Evolutionary conservation across 2,329 filamentous ascomycete species (phyloP), one percentile per base, ranked within the genome.

Genomic region (Trichoderma koningiopsis): DNA sequence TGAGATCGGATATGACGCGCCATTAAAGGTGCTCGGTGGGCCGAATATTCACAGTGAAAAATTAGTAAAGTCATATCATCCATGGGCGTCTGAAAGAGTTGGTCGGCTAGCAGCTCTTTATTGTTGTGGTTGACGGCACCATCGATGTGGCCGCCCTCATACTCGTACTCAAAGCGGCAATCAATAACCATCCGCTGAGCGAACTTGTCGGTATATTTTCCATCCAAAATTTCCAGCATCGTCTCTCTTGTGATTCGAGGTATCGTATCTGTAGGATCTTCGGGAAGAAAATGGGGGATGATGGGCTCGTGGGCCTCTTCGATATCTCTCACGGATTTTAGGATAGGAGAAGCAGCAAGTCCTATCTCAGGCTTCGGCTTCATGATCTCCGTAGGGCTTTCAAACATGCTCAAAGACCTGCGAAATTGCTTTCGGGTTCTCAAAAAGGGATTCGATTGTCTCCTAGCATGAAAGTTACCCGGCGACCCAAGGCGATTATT

Each of bases 81-180:
- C 75, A 90, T 88, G 22, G 86, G 85, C 27, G 83, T 85, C 68
- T 88, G 82, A 79, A 99, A 97, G 60, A 99, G 87, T 73, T 94
- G 89, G 68, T 85, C 85, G 10, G 93, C 89, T 70, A 99, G 85
- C 71, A 92, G 83, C 76, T 99, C 95, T 81, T 97, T 97, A 83
- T 97, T 93, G 81, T 97, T 98, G 84, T 94, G 96, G 84, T 99
- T 99, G 81, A 97, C 85, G 55, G 96, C 96, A 22, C 92, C 92
- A 74, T 94, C 88, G 77, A 99, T 97, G 79, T 99, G 96, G 40
- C 96, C 96, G 68, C 96, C 96, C 19, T 97, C 91, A 78, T 96
- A 99, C 82, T 99, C 96, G 80, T 99, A 99, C 84, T 99, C 96
- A 78, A 99, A 99, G 24, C 96, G 92, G 80, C 96, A 99, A 80